Percentiles rank a stretch among this genome's conserved stretches.
These are phyloP conservation scores for Haplosporangium gracile DNA, from an alignment of 192 early-diverging fungal genomes.

Conservation along the genomic window DNA sequence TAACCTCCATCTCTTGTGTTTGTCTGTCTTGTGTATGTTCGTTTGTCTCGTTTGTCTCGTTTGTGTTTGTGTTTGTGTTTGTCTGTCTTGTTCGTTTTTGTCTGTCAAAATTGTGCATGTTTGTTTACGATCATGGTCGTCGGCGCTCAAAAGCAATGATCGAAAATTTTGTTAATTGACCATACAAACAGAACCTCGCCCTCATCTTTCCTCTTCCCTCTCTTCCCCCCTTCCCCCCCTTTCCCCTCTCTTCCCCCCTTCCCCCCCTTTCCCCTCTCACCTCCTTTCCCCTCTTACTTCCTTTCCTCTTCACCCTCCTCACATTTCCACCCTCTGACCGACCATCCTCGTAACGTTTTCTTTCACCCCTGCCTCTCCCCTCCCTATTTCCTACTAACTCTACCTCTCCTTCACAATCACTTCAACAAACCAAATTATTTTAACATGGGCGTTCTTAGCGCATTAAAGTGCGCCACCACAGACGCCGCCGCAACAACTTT, in stretches of 20 bases:
- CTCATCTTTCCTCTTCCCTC: neutral
- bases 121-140: too few species aligned
- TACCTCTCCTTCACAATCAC: neutral
- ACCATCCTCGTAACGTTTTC: neutral
- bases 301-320: neutral
- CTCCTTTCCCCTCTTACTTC: neutral
- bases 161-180: too few species aligned
- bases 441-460: neutral
- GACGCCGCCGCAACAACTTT: too few species aligned
- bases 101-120: too few species aligned
- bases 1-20: too few species aligned
- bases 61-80: too few species aligned
- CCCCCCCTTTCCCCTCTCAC: neutral
- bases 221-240: neutral
- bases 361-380: neutral
- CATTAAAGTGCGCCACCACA: too few species aligned
- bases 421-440: constrained; percentile 5
- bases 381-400: neutral
- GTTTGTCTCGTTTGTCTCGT: too few species aligned
- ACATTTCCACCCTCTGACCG: neutral
- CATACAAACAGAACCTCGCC: too few species aligned
- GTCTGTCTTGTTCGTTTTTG: too few species aligned
- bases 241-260: neutral
- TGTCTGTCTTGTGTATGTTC: too few species aligned
- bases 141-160: too few species aligned